Evolutionary conservation across 345 rosid species (phyloP).

Genomic region (Stellera chamaejasme): DNA sequence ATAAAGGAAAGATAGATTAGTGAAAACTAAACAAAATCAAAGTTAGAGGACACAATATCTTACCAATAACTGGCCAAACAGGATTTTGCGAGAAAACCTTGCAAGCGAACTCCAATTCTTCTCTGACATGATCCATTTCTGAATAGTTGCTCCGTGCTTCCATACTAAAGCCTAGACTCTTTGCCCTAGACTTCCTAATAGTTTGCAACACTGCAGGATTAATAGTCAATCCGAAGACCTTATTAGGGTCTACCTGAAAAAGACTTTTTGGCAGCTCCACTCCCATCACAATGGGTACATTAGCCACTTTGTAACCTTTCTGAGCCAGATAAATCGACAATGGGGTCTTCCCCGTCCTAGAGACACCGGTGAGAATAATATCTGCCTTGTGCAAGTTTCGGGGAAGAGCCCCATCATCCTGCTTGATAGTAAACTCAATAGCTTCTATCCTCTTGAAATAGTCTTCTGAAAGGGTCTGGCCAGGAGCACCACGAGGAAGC

Average conservation of each 20-base stretch:
- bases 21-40: neutral
- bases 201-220: constrained; percentile 64
- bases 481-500: constrained; percentile 66
- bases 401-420: constrained; percentile 81
- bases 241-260: constrained; percentile 55
- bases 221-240: constrained; percentile 70
- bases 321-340: constrained; percentile 75
- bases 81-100: constrained; percentile 67
- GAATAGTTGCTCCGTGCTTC: constrained; percentile 54
- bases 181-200: constrained; percentile 69
- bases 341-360: constrained; percentile 84
- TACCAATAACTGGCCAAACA: constrained; percentile 78
- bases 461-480: constrained; percentile 51
- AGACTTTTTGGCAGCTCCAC: constrained; percentile 54
- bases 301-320: constrained; percentile 81
- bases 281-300: constrained; percentile 75
- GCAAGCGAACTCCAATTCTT: constrained; percentile 61
- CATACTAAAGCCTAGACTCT: constrained; percentile 48
- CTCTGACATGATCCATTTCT: constrained; percentile 62
- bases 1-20: neutral
- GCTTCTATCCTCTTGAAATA: constrained; percentile 70
- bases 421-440: constrained; percentile 83
- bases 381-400: constrained; percentile 62
- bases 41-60: constrained; percentile 12
- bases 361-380: constrained; percentile 71